These are phyloP conservation scores for Lupinus albus DNA, from an alignment of 306 rosid genomes.

Conservation along the genomic window DNA sequence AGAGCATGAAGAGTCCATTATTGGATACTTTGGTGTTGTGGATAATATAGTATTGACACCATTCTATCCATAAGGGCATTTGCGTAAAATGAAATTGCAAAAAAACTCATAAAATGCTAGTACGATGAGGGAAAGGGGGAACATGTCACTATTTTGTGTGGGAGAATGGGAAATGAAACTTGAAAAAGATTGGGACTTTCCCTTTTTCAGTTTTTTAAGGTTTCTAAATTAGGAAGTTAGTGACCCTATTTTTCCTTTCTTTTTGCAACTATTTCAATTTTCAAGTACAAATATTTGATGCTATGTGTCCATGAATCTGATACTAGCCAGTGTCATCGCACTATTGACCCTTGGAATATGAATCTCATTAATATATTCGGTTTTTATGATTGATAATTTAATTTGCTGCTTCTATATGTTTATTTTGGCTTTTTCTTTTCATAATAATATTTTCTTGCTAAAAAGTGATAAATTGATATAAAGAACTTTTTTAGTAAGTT, in stretches of 20 bases:
- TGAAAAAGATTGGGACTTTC: conserved; percentile 20
- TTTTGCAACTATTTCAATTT: conserved; percentile 5
- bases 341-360: background rate
- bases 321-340: background rate
- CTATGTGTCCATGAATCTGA: conserved; percentile 1
- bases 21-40: conserved; percentile 41
- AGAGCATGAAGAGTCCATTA: conserved; percentile 24
- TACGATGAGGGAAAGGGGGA: conserved; percentile 41
- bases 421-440: no score
- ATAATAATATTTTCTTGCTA: no score
- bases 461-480: no score
- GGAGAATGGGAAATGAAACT: background rate
- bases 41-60: background rate
- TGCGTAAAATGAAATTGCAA: conserved; percentile 14
- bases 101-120: conserved; percentile 28
- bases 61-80: conserved; percentile 30
- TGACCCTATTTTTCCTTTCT: background rate
- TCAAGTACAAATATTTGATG: background rate
- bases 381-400: background rate
- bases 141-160: conserved; percentile 44
- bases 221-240: conserved; percentile 58
- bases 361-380: no score
- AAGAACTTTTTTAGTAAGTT: no score
- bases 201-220: conserved; percentile 51
- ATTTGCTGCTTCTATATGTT: no score